Evolutionary conservation across 441 rosid genomes (phyloP).

Genomic region (Macaranga tanarius): DNA sequence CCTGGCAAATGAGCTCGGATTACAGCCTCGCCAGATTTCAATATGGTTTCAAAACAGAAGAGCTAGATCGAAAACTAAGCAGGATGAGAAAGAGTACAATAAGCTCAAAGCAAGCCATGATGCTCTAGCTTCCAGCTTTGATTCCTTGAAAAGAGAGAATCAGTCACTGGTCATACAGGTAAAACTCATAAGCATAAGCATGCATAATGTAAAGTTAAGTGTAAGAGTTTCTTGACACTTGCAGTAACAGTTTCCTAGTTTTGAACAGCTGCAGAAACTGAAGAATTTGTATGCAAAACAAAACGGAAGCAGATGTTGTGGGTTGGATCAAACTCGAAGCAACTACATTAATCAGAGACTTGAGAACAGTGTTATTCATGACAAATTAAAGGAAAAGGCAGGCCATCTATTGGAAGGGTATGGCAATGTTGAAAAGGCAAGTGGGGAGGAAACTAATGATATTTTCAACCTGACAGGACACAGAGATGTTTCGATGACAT

Average conservation of each 20-base stretch:
- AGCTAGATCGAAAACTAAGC: constrained; percentile 48
- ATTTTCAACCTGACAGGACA: not conserved
- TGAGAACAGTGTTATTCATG: not conserved
- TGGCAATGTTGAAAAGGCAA: not conserved
- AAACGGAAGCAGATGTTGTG: not conserved
- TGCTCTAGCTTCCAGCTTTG: constrained; percentile 34
- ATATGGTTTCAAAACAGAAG: constrained; percentile 55
- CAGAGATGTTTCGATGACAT: not conserved
- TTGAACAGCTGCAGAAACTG: constrained; percentile 20
- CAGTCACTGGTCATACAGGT: constrained; percentile 36
- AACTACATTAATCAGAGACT: not conserved
- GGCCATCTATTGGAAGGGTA: not conserved
- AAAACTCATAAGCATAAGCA: not conserved
- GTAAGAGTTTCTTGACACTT: constrained; percentile 4
- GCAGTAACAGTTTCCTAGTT: not conserved
- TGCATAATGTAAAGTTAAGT: not conserved
- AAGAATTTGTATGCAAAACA: constrained; percentile 13
- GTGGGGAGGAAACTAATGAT: not conserved
- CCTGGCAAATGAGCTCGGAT: constrained; percentile 44
- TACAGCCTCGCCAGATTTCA: constrained; percentile 50
- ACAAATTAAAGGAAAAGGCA: constrained; percentile 7
- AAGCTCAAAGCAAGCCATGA: constrained; percentile 34
- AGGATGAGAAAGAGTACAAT: constrained; percentile 38
- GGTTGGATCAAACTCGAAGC: not conserved
- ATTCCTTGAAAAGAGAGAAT: constrained; percentile 35